Percentiles rank a stretch among this genome's conserved stretches.
phyloP scores from a whole-genome alignment of 176 grass and related monocot genomes.

The Eragrostis curvula region DNA sequence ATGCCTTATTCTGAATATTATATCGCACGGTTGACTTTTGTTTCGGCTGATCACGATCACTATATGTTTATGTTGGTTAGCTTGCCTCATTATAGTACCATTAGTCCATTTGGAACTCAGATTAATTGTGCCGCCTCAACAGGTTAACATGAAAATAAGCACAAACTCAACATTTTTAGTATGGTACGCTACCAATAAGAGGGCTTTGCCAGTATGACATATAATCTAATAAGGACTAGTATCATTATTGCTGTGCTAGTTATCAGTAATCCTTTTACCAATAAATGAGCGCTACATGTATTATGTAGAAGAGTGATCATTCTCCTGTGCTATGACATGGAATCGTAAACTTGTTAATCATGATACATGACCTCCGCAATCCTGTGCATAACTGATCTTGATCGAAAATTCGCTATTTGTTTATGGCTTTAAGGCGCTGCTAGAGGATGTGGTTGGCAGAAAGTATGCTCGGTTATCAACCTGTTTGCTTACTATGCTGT shows the following conservation, averaged over 20 bases:
- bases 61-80: conserved; percentile 10
- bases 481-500: conserved; percentile 83
- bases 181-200: background rate
- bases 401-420: background rate
- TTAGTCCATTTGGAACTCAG: background rate
- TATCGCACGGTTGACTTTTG: background rate
- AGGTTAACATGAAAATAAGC: background rate
- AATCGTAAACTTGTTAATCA: background rate
- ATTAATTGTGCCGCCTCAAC: background rate
- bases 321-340: background rate
- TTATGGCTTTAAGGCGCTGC: conserved; percentile 63
- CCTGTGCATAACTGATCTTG: background rate
- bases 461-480: conserved; percentile 85
- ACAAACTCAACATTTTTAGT: background rate
- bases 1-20: conserved; percentile 17
- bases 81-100: background rate
- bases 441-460: conserved; percentile 91
- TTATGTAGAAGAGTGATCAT: background rate
- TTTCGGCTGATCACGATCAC: background rate
- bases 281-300: background rate
- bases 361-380: background rate
- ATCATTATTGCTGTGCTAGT: background rate
- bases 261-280: conserved; percentile 1
- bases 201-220: background rate
- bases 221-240: conserved; percentile 7